These are phyloP conservation scores for Medicago truncatula DNA, from an alignment of 306 rosid species.

Conservation along the genomic window DNA sequence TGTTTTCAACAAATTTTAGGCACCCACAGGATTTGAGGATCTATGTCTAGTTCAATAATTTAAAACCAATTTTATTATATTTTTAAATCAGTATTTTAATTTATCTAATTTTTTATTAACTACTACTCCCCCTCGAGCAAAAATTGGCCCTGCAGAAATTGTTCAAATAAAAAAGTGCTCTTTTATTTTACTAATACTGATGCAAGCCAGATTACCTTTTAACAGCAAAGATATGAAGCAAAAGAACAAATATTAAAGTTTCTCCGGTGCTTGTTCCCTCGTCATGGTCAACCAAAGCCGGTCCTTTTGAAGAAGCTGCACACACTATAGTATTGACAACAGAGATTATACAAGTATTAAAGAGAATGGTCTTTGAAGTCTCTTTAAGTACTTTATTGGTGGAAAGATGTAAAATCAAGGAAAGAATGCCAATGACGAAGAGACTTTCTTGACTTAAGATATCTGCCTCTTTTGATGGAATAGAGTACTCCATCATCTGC, in stretches of 20 bases:
- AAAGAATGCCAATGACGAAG: conserved; percentile 65
- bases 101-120: background rate
- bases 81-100: background rate
- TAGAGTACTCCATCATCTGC: conserved; percentile 67
- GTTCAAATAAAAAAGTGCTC: too few relatives aligned
- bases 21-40: background rate
- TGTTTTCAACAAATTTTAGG: background rate
- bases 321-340: conserved; percentile 54
- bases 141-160: background rate
- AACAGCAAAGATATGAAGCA: conserved; percentile 71
- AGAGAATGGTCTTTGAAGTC: conserved; percentile 75
- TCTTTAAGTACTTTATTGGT: conserved; percentile 60
- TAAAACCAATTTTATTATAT: background rate
- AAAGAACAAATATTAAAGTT: conserved; percentile 62
- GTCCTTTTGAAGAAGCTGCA: conserved; percentile 74
- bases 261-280: conserved; percentile 67
- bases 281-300: conserved; percentile 75
- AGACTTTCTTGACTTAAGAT: conserved; percentile 62
- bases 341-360: conserved; percentile 60
- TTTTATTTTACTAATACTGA: conserved; percentile 20
- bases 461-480: conserved; percentile 48
- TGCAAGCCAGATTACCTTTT: conserved; percentile 58
- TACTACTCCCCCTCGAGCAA: background rate
- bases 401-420: conserved; percentile 79
- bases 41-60: background rate